Percentiles rank a stretch among this genome's conserved stretches.
phyloP scores from a whole-genome alignment of 306 rosid genomes.

The Cucurbita argyrosperma region DNA sequence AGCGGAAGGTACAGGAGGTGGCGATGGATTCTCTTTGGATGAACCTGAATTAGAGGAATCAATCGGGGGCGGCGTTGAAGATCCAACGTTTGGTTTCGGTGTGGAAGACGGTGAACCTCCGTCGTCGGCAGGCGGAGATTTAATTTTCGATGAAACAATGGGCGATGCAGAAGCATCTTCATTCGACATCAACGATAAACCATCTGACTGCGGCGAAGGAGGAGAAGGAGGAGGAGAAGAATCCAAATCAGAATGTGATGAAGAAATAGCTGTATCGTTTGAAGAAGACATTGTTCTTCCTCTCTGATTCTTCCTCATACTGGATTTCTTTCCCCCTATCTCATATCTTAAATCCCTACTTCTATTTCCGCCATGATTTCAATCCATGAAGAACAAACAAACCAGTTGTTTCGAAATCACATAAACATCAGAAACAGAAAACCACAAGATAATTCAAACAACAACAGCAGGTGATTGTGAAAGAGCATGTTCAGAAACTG shows the following conservation, averaged over 20 bases:
- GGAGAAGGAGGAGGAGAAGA: not conserved
- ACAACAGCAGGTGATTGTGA: not conserved
- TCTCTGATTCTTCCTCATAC: not conserved
- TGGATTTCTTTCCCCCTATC: not conserved
- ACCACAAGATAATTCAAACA: not conserved
- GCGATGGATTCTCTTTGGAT: not conserved
- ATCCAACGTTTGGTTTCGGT: not conserved
- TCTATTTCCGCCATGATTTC: not conserved
- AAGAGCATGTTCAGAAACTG: not conserved
- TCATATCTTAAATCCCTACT: not conserved
- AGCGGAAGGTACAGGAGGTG: not conserved
- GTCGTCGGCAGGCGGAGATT: not conserved
- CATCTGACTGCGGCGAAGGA: not conserved
- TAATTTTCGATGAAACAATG: not conserved
- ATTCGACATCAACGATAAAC: not conserved
- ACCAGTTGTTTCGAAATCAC: not conserved
- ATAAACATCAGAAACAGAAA: not conserved
- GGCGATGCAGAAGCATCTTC: not conserved
- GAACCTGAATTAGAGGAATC: not conserved
- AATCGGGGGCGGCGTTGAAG: constrained; percentile 6
- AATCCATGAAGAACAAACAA: not conserved
- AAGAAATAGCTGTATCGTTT: not conserved
- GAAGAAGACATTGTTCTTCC: constrained; percentile 2
- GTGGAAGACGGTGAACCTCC: not conserved
- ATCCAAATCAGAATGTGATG: not conserved